phyloP scores from a whole-genome alignment of 257 asterid genomes.

The Voacanga thouarsii region DNA sequence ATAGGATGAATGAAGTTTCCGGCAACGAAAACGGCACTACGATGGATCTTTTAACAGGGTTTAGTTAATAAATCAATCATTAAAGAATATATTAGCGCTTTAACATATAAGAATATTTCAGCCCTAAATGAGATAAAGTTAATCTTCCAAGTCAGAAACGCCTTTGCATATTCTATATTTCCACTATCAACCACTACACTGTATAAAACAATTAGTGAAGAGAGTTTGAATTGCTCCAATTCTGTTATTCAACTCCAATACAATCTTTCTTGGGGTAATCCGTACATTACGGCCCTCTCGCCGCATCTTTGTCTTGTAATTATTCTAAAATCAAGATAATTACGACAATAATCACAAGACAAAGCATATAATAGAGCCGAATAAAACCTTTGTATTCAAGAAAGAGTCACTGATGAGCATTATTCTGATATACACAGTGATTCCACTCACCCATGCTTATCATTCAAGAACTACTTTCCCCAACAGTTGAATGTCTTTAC shows the following conservation, averaged over 20 bases:
- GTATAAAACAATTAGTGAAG: neutral
- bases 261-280: neutral
- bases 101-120: constrained; percentile 12
- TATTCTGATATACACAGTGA: neutral
- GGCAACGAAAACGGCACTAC: too few species aligned
- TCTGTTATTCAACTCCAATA: neutral
- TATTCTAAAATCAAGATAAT: neutral
- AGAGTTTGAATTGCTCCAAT: neutral
- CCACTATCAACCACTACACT: neutral
- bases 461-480: neutral
- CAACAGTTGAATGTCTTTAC: neutral
- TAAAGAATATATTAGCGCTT: constrained; percentile 28
- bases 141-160: neutral
- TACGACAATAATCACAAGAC: neutral
- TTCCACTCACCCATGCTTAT: neutral
- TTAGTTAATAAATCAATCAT: constrained; percentile 3
- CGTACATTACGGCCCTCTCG: constrained; percentile 7
- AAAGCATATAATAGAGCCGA: neutral
- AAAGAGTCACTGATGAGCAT: neutral
- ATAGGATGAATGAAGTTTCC: too few species aligned
- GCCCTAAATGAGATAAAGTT: neutral
- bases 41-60: neutral
- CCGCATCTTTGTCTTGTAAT: neutral
- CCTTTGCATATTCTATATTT: neutral
- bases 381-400: neutral